phyloP scores from a whole-genome alignment of 768 basidiomycete genomes.

The Agaricus sinodeliciosus region DNA sequence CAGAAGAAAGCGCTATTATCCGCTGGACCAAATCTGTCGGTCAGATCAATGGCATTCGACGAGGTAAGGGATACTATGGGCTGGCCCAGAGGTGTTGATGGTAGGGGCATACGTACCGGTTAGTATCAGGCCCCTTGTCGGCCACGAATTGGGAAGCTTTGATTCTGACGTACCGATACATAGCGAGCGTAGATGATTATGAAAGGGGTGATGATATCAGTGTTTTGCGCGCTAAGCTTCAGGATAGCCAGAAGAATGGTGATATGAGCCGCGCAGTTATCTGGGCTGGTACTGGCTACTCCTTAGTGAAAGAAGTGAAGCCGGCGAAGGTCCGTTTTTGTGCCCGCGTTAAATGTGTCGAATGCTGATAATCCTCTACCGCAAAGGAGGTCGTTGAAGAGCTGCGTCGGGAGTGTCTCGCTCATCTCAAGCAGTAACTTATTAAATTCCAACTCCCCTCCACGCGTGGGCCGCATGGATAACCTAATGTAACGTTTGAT shows the following conservation, averaged over 20 bases:
- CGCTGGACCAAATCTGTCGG: conserved; percentile 38
- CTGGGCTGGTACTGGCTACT: conserved; percentile 68
- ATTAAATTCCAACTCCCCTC: not conserved
- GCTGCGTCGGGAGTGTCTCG: conserved; percentile 40
- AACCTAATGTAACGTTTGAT: conserved; percentile 3
- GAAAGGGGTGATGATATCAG: conserved; percentile 41
- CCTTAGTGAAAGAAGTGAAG: conserved; percentile 38
- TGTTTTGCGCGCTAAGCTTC: conserved; percentile 35
- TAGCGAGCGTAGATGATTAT: conserved; percentile 51
- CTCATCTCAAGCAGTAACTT: conserved; percentile 19
- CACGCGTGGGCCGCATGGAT: conserved; percentile 7
- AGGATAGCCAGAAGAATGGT: conserved; percentile 34
- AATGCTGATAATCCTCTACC: conserved; percentile 2
- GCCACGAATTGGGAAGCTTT: not conserved
- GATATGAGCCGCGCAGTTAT: conserved; percentile 49
- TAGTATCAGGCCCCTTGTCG: conserved; percentile 12
- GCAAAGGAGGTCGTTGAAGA: conserved; percentile 50
- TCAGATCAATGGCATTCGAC: conserved; percentile 62
- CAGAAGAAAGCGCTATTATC: conserved; percentile 48
- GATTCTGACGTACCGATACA: conserved; percentile 16
- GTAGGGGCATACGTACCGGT: conserved; percentile 52
- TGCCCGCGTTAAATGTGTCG: conserved; percentile 3
- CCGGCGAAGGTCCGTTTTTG: conserved; percentile 28
- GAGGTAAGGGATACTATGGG: conserved; percentile 44
- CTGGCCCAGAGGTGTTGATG: conserved; percentile 60